phyloP scores from a whole-genome alignment of 1,284 basidiomycete species.

The Trichosporon sp. region DNA sequence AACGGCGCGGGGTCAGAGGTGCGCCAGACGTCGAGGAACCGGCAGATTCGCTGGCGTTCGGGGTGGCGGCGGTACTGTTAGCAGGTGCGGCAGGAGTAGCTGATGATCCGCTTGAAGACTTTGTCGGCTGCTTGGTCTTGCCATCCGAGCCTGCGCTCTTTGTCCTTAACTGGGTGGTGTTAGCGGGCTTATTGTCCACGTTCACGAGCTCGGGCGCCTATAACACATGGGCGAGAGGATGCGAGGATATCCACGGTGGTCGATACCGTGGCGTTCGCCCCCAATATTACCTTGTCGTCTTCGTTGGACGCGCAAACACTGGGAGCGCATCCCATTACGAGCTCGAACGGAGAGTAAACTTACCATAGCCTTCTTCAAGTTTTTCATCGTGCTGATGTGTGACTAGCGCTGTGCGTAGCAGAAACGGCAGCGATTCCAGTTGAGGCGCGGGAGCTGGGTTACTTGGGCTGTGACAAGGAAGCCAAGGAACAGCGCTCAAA shows the following conservation, averaged over 20 bases:
- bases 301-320: conserved; percentile 1
- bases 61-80: conserved; percentile 15
- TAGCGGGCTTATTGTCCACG: background rate
- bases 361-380: conserved; percentile 84
- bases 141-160: conserved; percentile 44
- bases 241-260: background rate
- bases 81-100: conserved; percentile 54
- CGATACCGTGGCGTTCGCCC: background rate
- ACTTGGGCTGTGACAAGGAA: background rate
- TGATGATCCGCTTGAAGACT: conserved; percentile 47
- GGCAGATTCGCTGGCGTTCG: conserved; percentile 17
- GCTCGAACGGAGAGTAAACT: conserved; percentile 34
- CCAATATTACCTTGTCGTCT: conserved; percentile 16
- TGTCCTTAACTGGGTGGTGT: conserved; percentile 40
- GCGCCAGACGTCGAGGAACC: conserved; percentile 44
- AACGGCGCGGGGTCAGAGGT: conserved; percentile 52
- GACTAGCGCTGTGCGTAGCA: background rate
- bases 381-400: conserved; percentile 69
- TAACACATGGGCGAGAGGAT: background rate
- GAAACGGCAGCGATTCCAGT: conserved; percentile 10
- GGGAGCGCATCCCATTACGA: conserved; percentile 15
- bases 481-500: conserved; percentile 15
- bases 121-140: conserved; percentile 49
- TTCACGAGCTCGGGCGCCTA: conserved; percentile 13
- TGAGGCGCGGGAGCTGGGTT: conserved; percentile 11